phyloP scores from a whole-genome alignment of 192 early-diverging fungal species.

The Chytriomyces sp. region DNA sequence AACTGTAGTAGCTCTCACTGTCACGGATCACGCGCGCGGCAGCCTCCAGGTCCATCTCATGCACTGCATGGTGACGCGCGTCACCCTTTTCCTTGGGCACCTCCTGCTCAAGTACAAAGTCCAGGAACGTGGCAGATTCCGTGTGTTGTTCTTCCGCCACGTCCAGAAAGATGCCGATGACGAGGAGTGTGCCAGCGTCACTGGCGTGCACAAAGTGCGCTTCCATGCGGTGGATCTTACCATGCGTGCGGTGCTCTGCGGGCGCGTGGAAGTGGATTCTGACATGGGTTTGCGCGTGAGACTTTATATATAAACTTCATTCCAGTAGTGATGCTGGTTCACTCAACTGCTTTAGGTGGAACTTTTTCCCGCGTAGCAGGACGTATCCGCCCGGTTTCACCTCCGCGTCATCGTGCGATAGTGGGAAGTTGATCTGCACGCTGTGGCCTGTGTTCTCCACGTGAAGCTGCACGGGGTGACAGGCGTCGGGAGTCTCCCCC shows the following conservation, averaged over 20 bases:
- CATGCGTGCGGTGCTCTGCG: constrained; percentile 13
- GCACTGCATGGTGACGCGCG: neutral
- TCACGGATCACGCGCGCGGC: constrained; percentile 6
- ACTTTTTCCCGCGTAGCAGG: neutral
- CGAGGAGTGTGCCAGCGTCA: constrained; percentile 14
- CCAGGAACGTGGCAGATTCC: constrained; percentile 18
- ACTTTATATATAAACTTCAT: no score
- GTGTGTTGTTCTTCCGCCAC: constrained; percentile 1
- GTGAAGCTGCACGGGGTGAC: neutral
- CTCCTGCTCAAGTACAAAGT: constrained; percentile 5
- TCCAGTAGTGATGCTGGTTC: no score
- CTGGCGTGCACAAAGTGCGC: constrained; percentile 30
- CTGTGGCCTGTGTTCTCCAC: constrained; percentile 28
- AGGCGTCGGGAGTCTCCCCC: neutral
- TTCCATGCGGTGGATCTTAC: constrained; percentile 8
- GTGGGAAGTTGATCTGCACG: constrained; percentile 25
- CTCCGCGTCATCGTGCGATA: neutral
- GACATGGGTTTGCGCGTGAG: no score
- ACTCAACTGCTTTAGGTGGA: constrained; percentile 26
- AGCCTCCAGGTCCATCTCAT: constrained; percentile 12
- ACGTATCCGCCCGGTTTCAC: constrained; percentile 5
- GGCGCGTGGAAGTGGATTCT: constrained; percentile 34
- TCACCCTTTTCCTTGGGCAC: neutral
- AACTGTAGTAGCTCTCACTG: constrained; percentile 2
- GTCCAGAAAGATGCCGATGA: constrained; percentile 27